Evolutionary conservation across 2,329 filamentous ascomycete species (phyloP).

Genomic region (Colletotrichum cuscutae): DNA sequence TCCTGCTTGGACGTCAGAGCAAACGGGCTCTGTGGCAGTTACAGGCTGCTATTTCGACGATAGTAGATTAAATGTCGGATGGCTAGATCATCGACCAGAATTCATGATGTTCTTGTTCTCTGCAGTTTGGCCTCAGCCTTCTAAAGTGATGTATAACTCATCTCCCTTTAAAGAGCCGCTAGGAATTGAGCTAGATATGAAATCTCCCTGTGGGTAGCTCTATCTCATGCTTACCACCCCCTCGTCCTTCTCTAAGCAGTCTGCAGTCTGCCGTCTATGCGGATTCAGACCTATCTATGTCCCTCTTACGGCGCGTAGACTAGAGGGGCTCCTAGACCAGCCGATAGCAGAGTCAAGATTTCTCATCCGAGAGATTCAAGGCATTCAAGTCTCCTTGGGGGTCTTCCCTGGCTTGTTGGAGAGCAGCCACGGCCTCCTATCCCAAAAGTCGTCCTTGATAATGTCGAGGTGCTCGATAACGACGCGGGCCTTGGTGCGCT

Average conservation of each 20-base stretch:
- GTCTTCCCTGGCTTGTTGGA: slow-evolving; percentile 78
- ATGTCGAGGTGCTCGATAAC: slow-evolving; percentile 90
- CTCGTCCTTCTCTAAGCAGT: background rate
- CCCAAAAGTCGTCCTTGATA: slow-evolving; percentile 96
- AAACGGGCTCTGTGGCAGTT: background rate
- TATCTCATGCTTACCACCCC: background rate
- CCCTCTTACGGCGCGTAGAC: background rate
- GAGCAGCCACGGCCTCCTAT: slow-evolving; percentile 83
- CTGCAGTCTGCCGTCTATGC: background rate
- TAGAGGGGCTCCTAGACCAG: too few relatives aligned
- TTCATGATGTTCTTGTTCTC: background rate
- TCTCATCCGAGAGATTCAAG: background rate
- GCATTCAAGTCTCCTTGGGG: slow-evolving; percentile 64
- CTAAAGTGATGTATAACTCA: background rate
- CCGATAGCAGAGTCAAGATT: background rate
- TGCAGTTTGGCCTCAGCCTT: background rate
- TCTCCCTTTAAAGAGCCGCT: background rate
- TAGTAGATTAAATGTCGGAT: background rate
- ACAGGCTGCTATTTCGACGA: background rate
- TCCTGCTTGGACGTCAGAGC: background rate
- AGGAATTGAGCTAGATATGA: background rate
- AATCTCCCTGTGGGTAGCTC: background rate
- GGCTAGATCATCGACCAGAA: background rate
- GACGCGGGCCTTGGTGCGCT: slow-evolving; percentile 81
- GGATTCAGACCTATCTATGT: background rate